A percentile compares a stretch with the other conserved stretches of the same genome.
Evolutionary conservation across 345 rosid genomes (phyloP).

Genomic region (Raphanus raphanistrum): DNA sequence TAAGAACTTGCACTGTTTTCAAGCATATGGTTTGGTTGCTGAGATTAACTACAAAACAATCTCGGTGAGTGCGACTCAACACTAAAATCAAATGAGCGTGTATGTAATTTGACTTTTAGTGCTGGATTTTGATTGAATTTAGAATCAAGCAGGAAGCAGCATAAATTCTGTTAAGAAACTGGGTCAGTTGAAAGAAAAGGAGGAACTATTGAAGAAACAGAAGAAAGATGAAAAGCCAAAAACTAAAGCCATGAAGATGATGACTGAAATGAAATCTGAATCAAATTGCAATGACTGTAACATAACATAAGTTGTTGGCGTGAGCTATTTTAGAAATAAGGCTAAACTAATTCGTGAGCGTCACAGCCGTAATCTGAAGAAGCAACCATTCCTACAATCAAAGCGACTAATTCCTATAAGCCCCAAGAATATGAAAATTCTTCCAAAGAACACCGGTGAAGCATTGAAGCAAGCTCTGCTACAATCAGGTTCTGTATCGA

Average conservation of each 20-base stretch:
- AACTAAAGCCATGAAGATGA: neutral
- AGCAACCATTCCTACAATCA: neutral
- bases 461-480: neutral
- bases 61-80: too few relatives aligned
- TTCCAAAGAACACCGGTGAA: neutral
- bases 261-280: neutral
- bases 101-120: too few relatives aligned
- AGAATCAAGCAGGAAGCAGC: neutral
- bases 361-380: too few relatives aligned
- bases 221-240: neutral
- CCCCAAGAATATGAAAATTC: neutral
- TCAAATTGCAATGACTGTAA: neutral
- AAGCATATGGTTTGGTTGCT: too few relatives aligned
- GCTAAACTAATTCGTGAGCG: too few relatives aligned
- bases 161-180: neutral
- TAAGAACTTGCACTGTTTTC: too few relatives aligned
- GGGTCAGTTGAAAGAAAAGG: too few relatives aligned
- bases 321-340: neutral
- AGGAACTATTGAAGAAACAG: neutral
- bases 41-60: too few relatives aligned
- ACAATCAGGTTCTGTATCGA: neutral
- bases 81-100: too few relatives aligned
- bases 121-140: too few relatives aligned
- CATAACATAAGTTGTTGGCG: neutral
- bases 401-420: neutral